These are phyloP conservation scores for Chytriomyces hyalinus DNA, from an alignment of 192 early-diverging fungal species.

Conservation along the genomic window DNA sequence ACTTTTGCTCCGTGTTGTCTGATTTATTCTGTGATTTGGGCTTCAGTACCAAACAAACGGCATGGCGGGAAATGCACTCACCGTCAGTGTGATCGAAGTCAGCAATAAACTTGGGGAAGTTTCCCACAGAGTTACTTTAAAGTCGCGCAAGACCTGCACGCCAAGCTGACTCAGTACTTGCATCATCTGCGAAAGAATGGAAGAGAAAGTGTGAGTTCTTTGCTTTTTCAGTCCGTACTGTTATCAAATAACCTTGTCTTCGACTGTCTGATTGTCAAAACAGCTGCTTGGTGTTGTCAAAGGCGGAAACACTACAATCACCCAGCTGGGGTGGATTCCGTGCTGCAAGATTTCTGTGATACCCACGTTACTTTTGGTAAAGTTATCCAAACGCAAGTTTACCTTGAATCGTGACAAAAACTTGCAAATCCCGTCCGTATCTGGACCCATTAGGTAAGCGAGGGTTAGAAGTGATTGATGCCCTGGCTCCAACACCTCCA, in stretches of 20 bases:
- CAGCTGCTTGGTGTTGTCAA: conserved; percentile 26
- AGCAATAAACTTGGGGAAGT: conserved; percentile 7
- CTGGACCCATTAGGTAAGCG: conserved; percentile 16
- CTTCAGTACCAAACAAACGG: neutral
- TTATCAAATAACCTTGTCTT: conserved; percentile 34
- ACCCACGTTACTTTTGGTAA: neutral
- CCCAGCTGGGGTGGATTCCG: conserved; percentile 25
- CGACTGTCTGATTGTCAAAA: conserved; percentile 44
- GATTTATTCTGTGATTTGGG: conserved; percentile 1
- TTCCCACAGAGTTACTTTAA: conserved; percentile 39
- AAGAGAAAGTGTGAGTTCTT: neutral
- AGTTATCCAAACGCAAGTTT: neutral
- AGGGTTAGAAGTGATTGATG: neutral
- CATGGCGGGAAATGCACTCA: neutral
- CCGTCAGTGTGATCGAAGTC: conserved; percentile 14
- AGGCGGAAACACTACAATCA: conserved; percentile 46
- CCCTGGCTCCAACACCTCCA: neutral
- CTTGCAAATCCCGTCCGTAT: conserved; percentile 55
- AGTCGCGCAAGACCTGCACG: conserved; percentile 45
- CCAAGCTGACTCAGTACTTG: conserved; percentile 39
- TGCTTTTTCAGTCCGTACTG: neutral
- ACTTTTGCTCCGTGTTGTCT: conserved; percentile 12
- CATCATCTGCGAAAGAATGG: neutral
- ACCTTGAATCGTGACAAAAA: conserved; percentile 53
- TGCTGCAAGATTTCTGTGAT: conserved; percentile 20